phyloP scores from a whole-genome alignment of 2,329 filamentous ascomycete species.

The Hirsutella minnesotensis region DNA sequence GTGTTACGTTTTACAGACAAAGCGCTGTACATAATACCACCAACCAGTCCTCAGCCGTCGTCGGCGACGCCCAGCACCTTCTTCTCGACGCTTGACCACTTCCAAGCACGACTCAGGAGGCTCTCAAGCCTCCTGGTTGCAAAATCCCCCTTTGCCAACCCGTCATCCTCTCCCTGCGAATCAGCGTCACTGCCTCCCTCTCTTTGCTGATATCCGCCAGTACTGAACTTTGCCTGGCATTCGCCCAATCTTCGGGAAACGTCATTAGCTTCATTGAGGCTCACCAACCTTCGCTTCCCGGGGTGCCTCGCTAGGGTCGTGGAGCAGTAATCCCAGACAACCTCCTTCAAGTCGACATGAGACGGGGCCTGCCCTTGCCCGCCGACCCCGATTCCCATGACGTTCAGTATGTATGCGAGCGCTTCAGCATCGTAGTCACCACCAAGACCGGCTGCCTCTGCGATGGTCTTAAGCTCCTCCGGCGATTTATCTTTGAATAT shows the following conservation, averaged over 20 bases:
- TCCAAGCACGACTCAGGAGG: background rate
- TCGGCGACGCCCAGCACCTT: background rate
- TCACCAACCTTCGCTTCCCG: constrained; percentile 36
- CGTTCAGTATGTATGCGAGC: background rate
- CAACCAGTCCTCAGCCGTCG: no score
- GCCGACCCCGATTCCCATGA: background rate
- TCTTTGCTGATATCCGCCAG: constrained; percentile 17
- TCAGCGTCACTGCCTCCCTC: background rate
- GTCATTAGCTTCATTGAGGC: constrained; percentile 44
- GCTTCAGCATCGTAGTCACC: background rate
- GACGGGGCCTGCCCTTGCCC: constrained; percentile 1
- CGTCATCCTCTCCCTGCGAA: background rate
- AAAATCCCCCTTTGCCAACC: background rate
- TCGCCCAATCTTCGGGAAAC: constrained; percentile 44
- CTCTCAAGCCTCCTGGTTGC: background rate
- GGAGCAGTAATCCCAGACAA: constrained; percentile 22
- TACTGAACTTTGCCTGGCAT: constrained; percentile 26
- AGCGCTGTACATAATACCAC: no score
- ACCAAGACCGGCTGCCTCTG: background rate
- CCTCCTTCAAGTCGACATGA: constrained; percentile 7
- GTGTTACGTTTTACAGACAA: no score
- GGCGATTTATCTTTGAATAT: background rate
- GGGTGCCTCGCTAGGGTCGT: constrained; percentile 18
- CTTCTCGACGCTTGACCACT: background rate
- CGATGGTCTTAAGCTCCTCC: background rate